phyloP scores from a whole-genome alignment of 2,329 filamentous ascomycete genomes.

The Xylariaceae sp. region DNA sequence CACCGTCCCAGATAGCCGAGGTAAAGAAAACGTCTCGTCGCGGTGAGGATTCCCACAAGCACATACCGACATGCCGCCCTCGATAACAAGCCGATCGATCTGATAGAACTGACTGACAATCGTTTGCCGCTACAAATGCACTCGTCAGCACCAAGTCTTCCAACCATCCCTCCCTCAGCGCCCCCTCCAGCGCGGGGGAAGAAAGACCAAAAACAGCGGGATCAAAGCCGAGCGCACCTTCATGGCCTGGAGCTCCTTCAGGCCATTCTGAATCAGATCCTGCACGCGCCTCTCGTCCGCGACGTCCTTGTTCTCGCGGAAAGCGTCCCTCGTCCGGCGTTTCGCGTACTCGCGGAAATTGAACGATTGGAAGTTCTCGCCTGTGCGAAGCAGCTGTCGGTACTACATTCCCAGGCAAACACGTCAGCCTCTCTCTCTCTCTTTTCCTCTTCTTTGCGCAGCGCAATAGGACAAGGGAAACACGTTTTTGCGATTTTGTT shows the following conservation, averaged over 20 bases:
- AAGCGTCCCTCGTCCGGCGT: conserved; percentile 84
- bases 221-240: conserved; percentile 57
- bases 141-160: conserved; percentile 1
- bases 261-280: conserved; percentile 80
- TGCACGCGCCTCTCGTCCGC: conserved; percentile 73
- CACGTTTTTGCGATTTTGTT: neutral
- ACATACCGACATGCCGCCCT: conserved; percentile 73
- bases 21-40: neutral
- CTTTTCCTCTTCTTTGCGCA: neutral
- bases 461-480: neutral
- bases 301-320: conserved; percentile 71
- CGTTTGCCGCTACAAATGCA: conserved; percentile 71
- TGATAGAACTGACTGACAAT: conserved; percentile 93
- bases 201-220: neutral
- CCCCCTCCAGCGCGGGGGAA: neutral
- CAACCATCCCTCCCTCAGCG: neutral
- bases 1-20: neutral
- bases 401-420: conserved; percentile 53
- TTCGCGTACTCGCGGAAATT: conserved; percentile 97
- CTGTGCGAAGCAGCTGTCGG: conserved; percentile 82
- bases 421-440: too few relatives aligned
- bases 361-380: conserved; percentile 83
- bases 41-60: neutral
- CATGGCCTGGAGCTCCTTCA: conserved; percentile 80
- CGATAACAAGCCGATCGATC: conserved; percentile 83